These are phyloP conservation scores for Gymnopilus junonius DNA, from an alignment of 768 basidiomycete genomes.

Conservation along the genomic window DNA sequence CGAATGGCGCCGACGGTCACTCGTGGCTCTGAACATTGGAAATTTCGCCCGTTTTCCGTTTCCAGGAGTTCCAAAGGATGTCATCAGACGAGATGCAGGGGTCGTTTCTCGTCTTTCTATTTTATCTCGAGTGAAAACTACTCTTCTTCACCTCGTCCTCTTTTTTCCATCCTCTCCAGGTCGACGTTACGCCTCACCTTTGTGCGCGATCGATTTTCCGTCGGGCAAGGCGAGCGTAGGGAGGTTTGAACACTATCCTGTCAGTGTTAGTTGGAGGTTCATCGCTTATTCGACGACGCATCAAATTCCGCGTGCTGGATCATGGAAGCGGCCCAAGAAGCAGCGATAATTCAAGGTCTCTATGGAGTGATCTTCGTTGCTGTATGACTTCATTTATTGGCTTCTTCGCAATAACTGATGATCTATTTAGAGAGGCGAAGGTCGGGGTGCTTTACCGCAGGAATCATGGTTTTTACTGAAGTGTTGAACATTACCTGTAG, in stretches of 20 bases:
- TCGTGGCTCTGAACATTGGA: neutral
- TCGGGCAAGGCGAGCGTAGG: neutral
- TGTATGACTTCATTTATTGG: neutral
- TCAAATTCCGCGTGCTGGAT: neutral
- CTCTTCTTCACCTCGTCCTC: neutral
- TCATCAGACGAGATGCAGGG: conserved; percentile 2
- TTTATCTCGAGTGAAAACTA: neutral
- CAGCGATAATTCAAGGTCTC: conserved; percentile 1
- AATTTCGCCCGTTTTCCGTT: conserved; percentile 1
- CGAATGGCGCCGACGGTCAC: neutral
- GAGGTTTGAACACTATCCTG: neutral
- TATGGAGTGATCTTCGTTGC: conserved; percentile 4
- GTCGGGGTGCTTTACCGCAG: neutral
- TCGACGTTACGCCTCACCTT: neutral
- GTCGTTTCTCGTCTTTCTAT: neutral
- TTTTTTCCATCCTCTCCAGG: neutral
- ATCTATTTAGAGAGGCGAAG: conserved; percentile 1
- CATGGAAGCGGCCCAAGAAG: neutral
- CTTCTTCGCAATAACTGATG: neutral
- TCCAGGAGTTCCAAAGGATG: neutral
- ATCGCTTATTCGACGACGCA: neutral
- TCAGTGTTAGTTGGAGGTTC: neutral
- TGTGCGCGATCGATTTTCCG: neutral
- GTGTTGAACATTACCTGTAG: neutral
- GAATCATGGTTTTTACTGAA: neutral